phyloP scores from a whole-genome alignment of 345 rosid species.

The Orychophragmus violaceus region DNA sequence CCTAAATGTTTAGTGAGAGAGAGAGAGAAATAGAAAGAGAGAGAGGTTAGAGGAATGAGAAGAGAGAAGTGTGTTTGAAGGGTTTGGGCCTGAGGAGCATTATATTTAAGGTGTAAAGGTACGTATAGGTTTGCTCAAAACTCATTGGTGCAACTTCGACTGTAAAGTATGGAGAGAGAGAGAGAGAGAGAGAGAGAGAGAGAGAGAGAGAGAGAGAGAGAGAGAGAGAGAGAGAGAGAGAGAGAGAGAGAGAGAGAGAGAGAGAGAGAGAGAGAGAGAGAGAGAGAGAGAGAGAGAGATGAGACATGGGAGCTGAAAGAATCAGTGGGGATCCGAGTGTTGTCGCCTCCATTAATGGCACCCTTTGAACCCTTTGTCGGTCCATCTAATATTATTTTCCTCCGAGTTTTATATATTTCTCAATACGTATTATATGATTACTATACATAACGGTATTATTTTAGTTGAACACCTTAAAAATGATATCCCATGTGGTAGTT shows the following conservation, averaged over 20 bases:
- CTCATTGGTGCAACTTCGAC: constrained; percentile 33
- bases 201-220: constrained; percentile 20
- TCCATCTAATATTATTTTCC: constrained; percentile 29
- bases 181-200: constrained; percentile 22
- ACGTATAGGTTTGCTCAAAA: constrained; percentile 40
- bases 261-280: constrained; percentile 9
- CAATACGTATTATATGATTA: neutral
- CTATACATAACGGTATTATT: constrained; percentile 5
- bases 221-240: constrained; percentile 28
- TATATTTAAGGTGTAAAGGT: constrained; percentile 38
- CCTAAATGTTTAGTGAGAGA: neutral
- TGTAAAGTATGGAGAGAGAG: constrained; percentile 22
- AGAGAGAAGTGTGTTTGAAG: constrained; percentile 21
- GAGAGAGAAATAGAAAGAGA: neutral
- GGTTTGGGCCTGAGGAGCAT: constrained; percentile 18
- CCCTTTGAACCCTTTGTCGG: constrained; percentile 72
- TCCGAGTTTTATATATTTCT: constrained; percentile 11
- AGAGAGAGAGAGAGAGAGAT: constrained; percentile 28
- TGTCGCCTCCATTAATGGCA: constrained; percentile 91
- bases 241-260: constrained; percentile 9
- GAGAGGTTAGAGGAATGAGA: constrained; percentile 6
- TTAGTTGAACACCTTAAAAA: constrained; percentile 19
- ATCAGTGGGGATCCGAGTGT: constrained; percentile 64
- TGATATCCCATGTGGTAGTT: constrained; percentile 28
- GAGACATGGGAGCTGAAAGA: constrained; percentile 48